Base-by-base conservation (phyloP, 306 rosid genomes). In the Vicia villosa region DNA sequence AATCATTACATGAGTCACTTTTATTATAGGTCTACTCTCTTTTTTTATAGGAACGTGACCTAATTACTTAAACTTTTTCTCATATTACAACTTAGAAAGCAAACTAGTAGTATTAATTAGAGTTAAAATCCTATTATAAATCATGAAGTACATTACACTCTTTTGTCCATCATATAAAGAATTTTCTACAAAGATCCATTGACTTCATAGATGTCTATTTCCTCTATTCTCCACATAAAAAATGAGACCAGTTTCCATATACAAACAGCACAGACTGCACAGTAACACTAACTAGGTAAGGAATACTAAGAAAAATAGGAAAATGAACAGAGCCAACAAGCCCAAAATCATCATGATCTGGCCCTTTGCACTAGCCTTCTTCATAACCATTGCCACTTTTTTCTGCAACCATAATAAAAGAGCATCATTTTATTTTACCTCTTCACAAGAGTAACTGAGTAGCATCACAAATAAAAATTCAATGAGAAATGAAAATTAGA, bases 341-440 rank as follows among this genome's bases (percentile, higher is more conserved):
- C 77, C 88, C 63, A 83, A 63, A 67, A 92, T 89, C 96, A 92
- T 84, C 98, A 87, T 87, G 16, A 83, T 50, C 84, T 90, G 97
- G 60, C 97, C 98, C 75, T 88, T 93, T 4, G 81, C 83, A 63
- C 96, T 81, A 30, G 98, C 96, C 81, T 90, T 93, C 88, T 90
- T 93, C 96, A 93, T 90, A 17, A 93, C 91, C 81, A 86, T 82
- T 34, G 83, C 96, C 61, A 93, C 94, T 54, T 86, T 93, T 86
- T 90, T 93, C 98, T 93, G 91, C 82, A 86, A 72, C 66, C 51
- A 68, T n/a, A 65, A 66, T 7, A 49, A 4, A 57, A 66, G 38
- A 62, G 64, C 68, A 50, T 49, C 58, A 50, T 58, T 58, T 76
- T 20, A 50, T 58, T 58, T 79, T 20, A 79, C 62, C 59, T 68